These are phyloP conservation scores for Volvariella surrecta DNA, from an alignment of 1,284 basidiomycete genomes.

Conservation along the genomic window DNA sequence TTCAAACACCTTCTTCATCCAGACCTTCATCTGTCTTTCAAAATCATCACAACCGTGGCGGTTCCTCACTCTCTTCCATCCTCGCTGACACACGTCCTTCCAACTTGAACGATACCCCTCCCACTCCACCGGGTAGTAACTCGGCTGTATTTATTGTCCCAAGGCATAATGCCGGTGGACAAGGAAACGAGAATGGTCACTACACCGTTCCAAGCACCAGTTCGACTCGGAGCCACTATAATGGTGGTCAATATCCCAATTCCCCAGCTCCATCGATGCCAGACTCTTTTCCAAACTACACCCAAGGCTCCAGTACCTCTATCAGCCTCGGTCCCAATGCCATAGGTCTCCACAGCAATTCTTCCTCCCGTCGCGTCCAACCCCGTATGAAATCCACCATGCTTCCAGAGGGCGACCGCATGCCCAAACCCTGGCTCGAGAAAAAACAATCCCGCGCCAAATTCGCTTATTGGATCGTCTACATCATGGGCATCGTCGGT, in stretches of 20 bases:
- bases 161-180: too few species aligned
- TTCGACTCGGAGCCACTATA: constrained; percentile 13
- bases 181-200: too few species aligned
- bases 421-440: constrained; percentile 54
- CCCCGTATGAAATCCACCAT: constrained; percentile 30
- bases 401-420: constrained; percentile 18
- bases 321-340: constrained; percentile 9
- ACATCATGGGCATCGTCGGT: constrained; percentile 35
- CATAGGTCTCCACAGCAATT: too few species aligned
- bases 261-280: constrained; percentile 18
- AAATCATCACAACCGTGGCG: too few species aligned
- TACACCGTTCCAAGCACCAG: constrained; percentile 14
- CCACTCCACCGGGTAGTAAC: too few species aligned
- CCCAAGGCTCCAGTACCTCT: constrained; percentile 3
- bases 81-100: constrained; percentile 18
- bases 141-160: too few species aligned
- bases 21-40: constrained; percentile 22
- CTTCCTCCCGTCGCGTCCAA: background rate
- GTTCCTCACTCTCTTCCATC: constrained; percentile 14
- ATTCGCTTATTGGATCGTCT: constrained; percentile 52
- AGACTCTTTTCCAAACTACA: constrained; percentile 8
- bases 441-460: constrained; percentile 40
- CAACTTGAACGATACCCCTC: too few species aligned
- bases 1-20: constrained; percentile 24
- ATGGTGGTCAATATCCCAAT: constrained; percentile 14